Evolutionary conservation across 1,284 basidiomycete genomes (phyloP).

Genomic region (Anthracocystis walkeri): DNA sequence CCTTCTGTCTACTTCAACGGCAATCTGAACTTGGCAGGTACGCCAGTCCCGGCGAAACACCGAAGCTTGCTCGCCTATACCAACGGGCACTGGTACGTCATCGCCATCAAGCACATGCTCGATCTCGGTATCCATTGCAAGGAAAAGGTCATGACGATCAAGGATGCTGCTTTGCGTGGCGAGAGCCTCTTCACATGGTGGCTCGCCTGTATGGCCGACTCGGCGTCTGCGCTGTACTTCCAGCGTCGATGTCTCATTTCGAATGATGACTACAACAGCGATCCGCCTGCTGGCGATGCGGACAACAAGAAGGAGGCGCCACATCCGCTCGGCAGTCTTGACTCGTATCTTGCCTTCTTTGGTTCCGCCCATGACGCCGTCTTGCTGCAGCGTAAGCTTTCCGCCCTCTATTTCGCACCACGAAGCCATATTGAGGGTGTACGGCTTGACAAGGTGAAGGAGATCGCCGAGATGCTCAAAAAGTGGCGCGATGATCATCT

Average conservation of each 20-base stretch:
- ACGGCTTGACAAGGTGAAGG: slow-evolving; percentile 75
- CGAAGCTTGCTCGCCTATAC: slow-evolving; percentile 35
- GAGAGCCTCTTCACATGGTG: slow-evolving; percentile 79
- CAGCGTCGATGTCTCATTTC: slow-evolving; percentile 76
- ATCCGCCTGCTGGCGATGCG: slow-evolving; percentile 32
- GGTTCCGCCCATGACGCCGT: slow-evolving; percentile 34
- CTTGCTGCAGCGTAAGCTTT: slow-evolving; percentile 81
- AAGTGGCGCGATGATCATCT: slow-evolving; percentile 83
- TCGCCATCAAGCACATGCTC: slow-evolving; percentile 56
- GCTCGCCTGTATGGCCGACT: slow-evolving; percentile 76
- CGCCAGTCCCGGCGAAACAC: slow-evolving; percentile 31
- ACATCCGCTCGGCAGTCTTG: slow-evolving; percentile 31
- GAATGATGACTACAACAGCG: slow-evolving; percentile 49
- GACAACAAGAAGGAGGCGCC: slow-evolving; percentile 42
- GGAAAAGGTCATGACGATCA: slow-evolving; percentile 49
- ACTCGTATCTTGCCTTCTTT: slow-evolving; percentile 44
- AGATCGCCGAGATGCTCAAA: slow-evolving; percentile 76
- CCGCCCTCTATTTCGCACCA: slow-evolving; percentile 81
- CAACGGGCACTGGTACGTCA: slow-evolving; percentile 53
- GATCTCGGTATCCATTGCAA: slow-evolving; percentile 57
- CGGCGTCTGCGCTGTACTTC: slow-evolving; percentile 76
- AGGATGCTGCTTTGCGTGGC: slow-evolving; percentile 39
- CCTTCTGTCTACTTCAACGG: slow-evolving; percentile 42
- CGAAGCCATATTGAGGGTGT: slow-evolving; percentile 81
- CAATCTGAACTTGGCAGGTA: slow-evolving; percentile 32